Evolutionary conservation across 352 stramenopile genomes (phyloP).

Genomic region (Phytophthora palmivora): DNA sequence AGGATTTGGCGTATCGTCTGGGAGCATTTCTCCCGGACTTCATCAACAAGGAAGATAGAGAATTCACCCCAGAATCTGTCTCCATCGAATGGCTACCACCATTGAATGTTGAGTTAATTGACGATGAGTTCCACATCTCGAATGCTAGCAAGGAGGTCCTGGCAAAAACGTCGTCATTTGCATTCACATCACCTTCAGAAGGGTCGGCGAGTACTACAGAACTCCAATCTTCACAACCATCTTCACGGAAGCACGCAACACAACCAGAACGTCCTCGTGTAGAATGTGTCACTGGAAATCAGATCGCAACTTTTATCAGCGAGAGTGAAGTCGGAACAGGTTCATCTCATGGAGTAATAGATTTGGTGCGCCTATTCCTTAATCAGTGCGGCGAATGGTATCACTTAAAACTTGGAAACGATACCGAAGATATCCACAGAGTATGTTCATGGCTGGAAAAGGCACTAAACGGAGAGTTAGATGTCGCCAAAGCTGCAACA

Average conservation of each 20-base stretch:
- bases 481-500: conserved; percentile 17
- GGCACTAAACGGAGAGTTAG: conserved; percentile 44
- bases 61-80: conserved; percentile 11
- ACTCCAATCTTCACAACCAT: conserved; percentile 6
- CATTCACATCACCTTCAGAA: conserved; percentile 10
- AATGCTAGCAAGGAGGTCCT: conserved; percentile 22
- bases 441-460: conserved; percentile 72
- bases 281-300: conserved; percentile 10
- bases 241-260: neutral
- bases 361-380: conserved; percentile 46
- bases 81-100: conserved; percentile 35
- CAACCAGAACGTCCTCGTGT: neutral
- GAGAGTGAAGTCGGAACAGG: neutral
- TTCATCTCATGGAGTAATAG: conserved; percentile 14
- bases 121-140: conserved; percentile 39
- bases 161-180: conserved; percentile 28
- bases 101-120: conserved; percentile 39
- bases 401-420: conserved; percentile 43
- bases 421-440: conserved; percentile 44
- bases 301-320: conserved; percentile 27
- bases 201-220: neutral
- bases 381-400: conserved; percentile 74
- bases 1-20: conserved; percentile 64
- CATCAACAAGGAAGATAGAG: conserved; percentile 7
- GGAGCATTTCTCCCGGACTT: conserved; percentile 47